Evolutionary conservation across 1,139 yeast species (phyloP).

Genomic region (Protomyces gravidus): DNA sequence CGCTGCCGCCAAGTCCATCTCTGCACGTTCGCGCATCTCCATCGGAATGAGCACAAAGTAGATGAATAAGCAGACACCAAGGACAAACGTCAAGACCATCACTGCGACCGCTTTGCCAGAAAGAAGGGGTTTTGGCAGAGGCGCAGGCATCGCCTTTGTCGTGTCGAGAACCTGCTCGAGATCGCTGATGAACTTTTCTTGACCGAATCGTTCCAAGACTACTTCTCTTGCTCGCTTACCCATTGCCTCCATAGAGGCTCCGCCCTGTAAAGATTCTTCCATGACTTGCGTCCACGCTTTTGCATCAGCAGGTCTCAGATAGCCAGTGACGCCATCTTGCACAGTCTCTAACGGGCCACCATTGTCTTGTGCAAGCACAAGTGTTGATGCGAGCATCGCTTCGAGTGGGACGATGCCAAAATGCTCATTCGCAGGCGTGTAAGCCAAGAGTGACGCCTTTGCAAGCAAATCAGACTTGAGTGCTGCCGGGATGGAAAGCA

Average conservation of each 20-base stretch:
- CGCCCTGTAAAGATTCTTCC: slow-evolving; percentile 41
- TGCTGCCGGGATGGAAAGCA: slow-evolving; percentile 70
- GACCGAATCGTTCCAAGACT: slow-evolving; percentile 55
- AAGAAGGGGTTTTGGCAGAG: neutral
- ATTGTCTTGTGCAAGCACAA: slow-evolving; percentile 77
- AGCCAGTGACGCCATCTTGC: slow-evolving; percentile 66
- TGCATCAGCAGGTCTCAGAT: slow-evolving; percentile 55
- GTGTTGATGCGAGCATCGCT: slow-evolving; percentile 78
- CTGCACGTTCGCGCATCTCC: neutral
- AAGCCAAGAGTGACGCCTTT: slow-evolving; percentile 58
- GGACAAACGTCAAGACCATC: neutral
- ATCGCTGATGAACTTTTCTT: slow-evolving; percentile 57
- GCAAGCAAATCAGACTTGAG: slow-evolving; percentile 62
- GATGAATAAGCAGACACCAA: neutral
- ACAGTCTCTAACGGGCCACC: slow-evolving; percentile 95
- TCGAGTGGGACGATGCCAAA: slow-evolving; percentile 97
- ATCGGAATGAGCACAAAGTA: neutral
- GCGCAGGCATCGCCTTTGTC: neutral
- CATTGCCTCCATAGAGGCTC: slow-evolving; percentile 42
- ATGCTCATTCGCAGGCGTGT: slow-evolving; percentile 90
- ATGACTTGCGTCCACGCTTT: slow-evolving; percentile 63
- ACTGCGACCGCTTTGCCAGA: neutral
- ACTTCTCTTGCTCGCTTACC: slow-evolving; percentile 52
- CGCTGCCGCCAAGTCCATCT: neutral
- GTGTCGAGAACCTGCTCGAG: slow-evolving; percentile 42